Conservation (phyloP, 1,139 yeast species). For the Candida pseudocylindracea region DNA sequence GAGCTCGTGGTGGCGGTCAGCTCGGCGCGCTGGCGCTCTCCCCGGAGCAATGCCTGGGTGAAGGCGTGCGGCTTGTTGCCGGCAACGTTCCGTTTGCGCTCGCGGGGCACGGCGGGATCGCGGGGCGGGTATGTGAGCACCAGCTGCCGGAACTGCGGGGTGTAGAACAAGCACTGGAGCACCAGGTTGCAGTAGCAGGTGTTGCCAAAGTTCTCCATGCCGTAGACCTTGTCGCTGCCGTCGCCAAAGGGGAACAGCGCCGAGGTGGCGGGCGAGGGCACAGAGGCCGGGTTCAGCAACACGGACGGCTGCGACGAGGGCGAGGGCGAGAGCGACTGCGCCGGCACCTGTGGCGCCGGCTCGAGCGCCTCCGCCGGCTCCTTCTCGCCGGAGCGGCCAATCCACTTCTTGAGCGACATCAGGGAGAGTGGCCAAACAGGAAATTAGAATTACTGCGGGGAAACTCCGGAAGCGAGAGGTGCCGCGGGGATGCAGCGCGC, state of each 20-base stretch:
- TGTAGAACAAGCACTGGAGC: constrained; percentile 65
- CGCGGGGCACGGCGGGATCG: constrained; percentile 7
- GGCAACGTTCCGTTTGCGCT: constrained; percentile 6
- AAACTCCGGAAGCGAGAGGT: neutral
- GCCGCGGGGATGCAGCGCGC: neutral
- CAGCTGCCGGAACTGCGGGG: constrained; percentile 42
- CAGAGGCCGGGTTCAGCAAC: too few species aligned
- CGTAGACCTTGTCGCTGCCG: constrained; percentile 34
- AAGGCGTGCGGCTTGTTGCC: constrained; percentile 25
- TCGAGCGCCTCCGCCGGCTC: neutral
- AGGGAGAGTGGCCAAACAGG: neutral
- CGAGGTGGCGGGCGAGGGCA: too few species aligned
- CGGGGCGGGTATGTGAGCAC: constrained; percentile 16
- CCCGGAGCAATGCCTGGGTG: constrained; percentile 13
- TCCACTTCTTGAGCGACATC: neutral
- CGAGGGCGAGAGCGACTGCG: too few species aligned
- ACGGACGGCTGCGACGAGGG: too few species aligned
- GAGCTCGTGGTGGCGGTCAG: constrained; percentile 6
- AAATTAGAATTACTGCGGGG: neutral
- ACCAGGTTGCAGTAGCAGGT: constrained; percentile 92
- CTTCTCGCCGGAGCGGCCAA: neutral
- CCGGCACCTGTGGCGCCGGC: neutral
- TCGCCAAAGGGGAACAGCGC: too few species aligned
- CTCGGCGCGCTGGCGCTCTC: constrained; percentile 16
- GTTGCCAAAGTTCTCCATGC: constrained; percentile 89